A percentile compares a stretch with the other conserved stretches of the same genome.
Conservation (phyloP, 2,329 filamentous ascomycete species). For the Pseudogymnoascus sp. region DNA sequence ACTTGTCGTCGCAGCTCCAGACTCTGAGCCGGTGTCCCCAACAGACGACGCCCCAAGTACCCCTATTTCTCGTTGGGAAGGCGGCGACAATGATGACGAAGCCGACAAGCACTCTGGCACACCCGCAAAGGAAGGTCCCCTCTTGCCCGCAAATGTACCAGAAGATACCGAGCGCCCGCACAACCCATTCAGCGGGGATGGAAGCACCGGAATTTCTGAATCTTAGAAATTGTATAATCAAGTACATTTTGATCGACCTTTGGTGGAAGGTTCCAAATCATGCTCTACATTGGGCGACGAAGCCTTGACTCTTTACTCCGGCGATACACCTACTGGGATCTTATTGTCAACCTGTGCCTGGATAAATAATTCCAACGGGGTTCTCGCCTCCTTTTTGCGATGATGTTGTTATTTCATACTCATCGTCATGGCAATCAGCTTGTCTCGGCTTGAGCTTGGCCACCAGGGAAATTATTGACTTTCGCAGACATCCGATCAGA, state of each 20-base stretch:
- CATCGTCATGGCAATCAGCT: background rate
- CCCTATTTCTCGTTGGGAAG: background rate
- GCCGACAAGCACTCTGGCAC: too few species aligned
- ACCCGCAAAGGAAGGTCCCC: background rate
- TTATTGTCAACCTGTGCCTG: background rate
- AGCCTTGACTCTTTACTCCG: background rate
- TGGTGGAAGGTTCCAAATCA: background rate
- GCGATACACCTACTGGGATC: background rate
- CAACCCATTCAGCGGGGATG: background rate
- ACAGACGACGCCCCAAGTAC: constrained; percentile 25
- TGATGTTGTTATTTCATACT: background rate
- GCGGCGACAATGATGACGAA: background rate
- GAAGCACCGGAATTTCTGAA: background rate
- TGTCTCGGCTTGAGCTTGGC: background rate
- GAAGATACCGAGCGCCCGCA: background rate
- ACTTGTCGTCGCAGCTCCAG: constrained; percentile 57
- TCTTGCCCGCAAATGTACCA: background rate
- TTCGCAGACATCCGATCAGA: background rate
- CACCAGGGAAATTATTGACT: background rate
- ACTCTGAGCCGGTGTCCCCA: constrained; percentile 51
- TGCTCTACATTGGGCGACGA: background rate
- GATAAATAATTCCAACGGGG: background rate
- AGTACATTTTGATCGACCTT: background rate
- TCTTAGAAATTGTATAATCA: background rate
- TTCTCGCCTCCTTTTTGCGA: background rate